A percentile compares a stretch with the other conserved stretches of the same genome.
Conservation (phyloP, 2,329 filamentous ascomycete species). For the Ceratocystis colombiana region DNA sequence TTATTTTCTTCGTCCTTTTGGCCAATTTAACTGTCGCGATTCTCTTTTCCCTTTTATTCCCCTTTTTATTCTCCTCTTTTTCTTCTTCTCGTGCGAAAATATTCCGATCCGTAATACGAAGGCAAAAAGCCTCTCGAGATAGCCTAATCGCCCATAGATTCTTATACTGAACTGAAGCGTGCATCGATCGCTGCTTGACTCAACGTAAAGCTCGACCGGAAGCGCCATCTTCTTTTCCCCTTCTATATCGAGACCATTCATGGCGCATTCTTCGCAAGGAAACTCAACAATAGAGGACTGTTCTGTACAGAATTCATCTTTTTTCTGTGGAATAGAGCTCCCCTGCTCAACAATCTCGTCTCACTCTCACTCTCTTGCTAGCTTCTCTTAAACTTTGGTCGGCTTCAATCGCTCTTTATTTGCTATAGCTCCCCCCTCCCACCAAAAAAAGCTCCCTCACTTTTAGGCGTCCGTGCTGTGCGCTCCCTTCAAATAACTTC, state of each 20-base stretch:
- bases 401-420: background rate
- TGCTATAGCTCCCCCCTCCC: background rate
- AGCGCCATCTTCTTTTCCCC: no score
- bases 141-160: no score
- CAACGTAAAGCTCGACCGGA: no score
- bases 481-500: slow-evolving; percentile 11
- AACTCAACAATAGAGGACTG: no score
- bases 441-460: background rate
- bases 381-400: no score
- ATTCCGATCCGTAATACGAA: slow-evolving; percentile 8
- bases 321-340: no score
- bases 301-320: no score
- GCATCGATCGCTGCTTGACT: background rate
- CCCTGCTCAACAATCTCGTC: background rate
- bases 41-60: slow-evolving; percentile 8
- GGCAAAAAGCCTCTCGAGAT: no score
- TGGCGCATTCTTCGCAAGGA: no score
- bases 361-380: no score
- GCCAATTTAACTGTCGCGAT: background rate
- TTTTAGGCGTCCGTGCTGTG: background rate
- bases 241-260: no score
- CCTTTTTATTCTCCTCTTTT: slow-evolving; percentile 5
- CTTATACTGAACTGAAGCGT: background rate
- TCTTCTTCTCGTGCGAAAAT: slow-evolving; percentile 9
- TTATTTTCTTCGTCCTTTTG: slow-evolving; percentile 1